phyloP scores from a whole-genome alignment of 2,329 filamentous ascomycete species.

The Paramyrothecium sp. region DNA sequence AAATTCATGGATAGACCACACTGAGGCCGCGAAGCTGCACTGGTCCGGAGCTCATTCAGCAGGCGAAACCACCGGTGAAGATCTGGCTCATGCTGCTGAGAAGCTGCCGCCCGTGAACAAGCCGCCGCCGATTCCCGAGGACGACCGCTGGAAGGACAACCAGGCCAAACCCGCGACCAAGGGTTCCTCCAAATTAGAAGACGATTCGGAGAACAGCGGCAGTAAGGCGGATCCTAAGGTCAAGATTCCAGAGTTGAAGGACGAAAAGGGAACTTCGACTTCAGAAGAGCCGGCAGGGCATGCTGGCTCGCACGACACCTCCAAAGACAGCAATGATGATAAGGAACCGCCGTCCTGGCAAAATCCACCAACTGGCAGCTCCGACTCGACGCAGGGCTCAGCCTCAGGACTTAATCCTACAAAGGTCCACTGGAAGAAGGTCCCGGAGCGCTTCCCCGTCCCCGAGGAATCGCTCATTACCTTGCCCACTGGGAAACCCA shows the following conservation, averaged over 20 bases:
- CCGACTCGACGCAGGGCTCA: constrained; percentile 11
- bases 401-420: constrained; percentile 9
- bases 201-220: constrained; percentile 7
- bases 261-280: neutral
- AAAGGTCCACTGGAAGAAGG: constrained; percentile 69
- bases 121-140: constrained; percentile 7
- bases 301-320: neutral
- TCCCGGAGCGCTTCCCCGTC: constrained; percentile 76
- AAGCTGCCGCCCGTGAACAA: constrained; percentile 3
- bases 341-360: constrained; percentile 18
- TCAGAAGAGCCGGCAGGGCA: neutral
- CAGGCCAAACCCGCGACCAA: constrained; percentile 6
- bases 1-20: constrained; percentile 34
- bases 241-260: constrained; percentile 8
- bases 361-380: constrained; percentile 21
- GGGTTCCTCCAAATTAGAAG: constrained; percentile 8
- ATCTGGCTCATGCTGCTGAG: constrained; percentile 7
- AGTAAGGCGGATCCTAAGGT: constrained; percentile 6
- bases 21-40: neutral
- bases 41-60: neutral
- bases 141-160: neutral
- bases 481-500: constrained; percentile 71
- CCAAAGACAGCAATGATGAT: too few species aligned
- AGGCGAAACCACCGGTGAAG: constrained; percentile 4
- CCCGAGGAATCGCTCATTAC: constrained; percentile 66